Evolutionary conservation across 2,329 filamentous ascomycete species (phyloP).

Genomic region (Zasmidium cellare): DNA sequence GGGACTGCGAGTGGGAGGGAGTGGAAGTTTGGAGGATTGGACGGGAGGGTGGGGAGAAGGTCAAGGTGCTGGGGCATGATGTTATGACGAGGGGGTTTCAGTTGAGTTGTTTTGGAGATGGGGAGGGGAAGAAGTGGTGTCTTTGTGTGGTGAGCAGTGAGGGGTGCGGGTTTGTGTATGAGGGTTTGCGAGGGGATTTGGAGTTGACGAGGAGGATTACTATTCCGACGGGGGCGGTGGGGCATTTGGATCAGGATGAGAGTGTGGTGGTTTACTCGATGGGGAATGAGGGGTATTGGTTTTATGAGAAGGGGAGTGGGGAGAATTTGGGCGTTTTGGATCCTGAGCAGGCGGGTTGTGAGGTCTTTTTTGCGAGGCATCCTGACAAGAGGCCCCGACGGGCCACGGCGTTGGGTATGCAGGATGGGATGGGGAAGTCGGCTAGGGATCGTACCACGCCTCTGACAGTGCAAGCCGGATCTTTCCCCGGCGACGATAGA

Average conservation of each 20-base stretch:
- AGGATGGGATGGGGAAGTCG: background rate
- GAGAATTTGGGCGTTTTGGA: slow-evolving; percentile 40
- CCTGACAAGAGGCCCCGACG: slow-evolving; percentile 11
- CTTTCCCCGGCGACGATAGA: slow-evolving; percentile 16
- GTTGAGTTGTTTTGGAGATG: slow-evolving; percentile 33
- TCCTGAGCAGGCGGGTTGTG: slow-evolving; percentile 35
- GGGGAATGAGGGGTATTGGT: slow-evolving; percentile 44
- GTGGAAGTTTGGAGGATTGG: slow-evolving; percentile 49
- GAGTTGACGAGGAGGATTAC: slow-evolving; percentile 36
- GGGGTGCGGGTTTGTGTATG: slow-evolving; percentile 48
- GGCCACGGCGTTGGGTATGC: no score
- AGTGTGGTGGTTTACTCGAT: slow-evolving; percentile 48
- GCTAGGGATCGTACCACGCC: slow-evolving; percentile 20
- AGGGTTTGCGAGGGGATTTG: slow-evolving; percentile 34
- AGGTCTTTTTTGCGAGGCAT: slow-evolving; percentile 39
- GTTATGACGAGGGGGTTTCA: slow-evolving; percentile 49
- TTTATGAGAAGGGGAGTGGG: slow-evolving; percentile 43
- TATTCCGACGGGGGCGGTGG: slow-evolving; percentile 44
- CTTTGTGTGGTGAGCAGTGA: slow-evolving; percentile 49
- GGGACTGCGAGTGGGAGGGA: slow-evolving; percentile 46
- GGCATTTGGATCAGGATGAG: slow-evolving; percentile 46
- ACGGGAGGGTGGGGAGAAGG: slow-evolving; percentile 36
- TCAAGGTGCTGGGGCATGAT: slow-evolving; percentile 44
- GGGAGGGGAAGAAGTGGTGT: slow-evolving; percentile 34
- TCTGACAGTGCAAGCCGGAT: slow-evolving; percentile 20